These are phyloP conservation scores for Trichosanthes truncata DNA, from an alignment of 306 rosid genomes.

Conservation along the genomic window DNA sequence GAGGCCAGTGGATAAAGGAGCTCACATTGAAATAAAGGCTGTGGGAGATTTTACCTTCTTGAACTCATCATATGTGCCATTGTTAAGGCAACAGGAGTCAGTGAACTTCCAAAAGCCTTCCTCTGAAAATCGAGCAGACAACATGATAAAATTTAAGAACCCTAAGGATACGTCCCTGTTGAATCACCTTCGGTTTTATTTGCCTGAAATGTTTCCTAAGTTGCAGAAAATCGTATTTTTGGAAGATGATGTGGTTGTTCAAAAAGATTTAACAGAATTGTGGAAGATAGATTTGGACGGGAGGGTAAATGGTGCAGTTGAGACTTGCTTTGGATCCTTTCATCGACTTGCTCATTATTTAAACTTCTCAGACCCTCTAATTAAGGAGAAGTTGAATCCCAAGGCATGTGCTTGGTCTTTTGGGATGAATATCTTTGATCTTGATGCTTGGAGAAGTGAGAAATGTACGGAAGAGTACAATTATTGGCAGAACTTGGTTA, in stretches of 20 bases:
- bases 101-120: constrained; percentile 42
- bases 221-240: constrained; percentile 63
- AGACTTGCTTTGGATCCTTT: constrained; percentile 94
- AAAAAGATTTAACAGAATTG: constrained; percentile 79
- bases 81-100: constrained; percentile 59
- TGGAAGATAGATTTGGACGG: constrained; percentile 94
- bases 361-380: constrained; percentile 76
- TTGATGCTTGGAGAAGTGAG: constrained; percentile 93
- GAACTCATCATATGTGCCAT: constrained; percentile 73
- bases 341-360: constrained; percentile 73
- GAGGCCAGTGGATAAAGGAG: constrained; percentile 84
- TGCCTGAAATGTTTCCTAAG: constrained; percentile 94
- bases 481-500: constrained; percentile 89
- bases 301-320: constrained; percentile 93
- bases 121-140: constrained; percentile 45
- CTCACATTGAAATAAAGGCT: constrained; percentile 76
- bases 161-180: constrained; percentile 58
- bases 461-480: constrained; percentile 77
- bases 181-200: constrained; percentile 79
- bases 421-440: constrained; percentile 91
- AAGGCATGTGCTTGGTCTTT: constrained; percentile 94
- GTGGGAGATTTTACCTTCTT: constrained; percentile 75
- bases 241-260: constrained; percentile 96
- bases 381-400: constrained; percentile 72
- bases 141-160: constrained; percentile 34